These are phyloP conservation scores for Fomitopsis serialis DNA, from an alignment of 768 basidiomycete species.

Conservation along the genomic window DNA sequence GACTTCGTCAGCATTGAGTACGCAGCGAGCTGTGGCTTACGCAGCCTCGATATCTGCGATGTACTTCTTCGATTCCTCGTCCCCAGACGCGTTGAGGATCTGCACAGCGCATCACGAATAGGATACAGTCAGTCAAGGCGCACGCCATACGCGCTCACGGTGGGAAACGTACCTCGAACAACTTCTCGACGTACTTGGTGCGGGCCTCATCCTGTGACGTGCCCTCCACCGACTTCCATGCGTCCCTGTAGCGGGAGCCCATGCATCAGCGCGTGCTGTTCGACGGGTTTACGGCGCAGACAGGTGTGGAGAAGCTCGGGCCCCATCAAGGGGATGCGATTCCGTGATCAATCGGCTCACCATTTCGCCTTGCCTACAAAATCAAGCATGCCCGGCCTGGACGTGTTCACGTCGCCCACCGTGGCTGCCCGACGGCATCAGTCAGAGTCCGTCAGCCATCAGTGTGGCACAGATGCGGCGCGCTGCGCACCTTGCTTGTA, in stretches of 20 bases:
- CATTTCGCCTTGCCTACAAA: conserved; percentile 90
- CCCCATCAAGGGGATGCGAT: conserved; percentile 1
- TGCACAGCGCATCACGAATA: conserved; percentile 19
- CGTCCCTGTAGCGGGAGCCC: conserved; percentile 71
- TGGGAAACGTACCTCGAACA: conserved; percentile 50
- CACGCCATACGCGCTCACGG: neutral
- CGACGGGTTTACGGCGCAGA: neutral
- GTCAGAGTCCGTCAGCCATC: neutral
- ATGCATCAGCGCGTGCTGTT: neutral
- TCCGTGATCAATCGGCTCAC: conserved; percentile 34
- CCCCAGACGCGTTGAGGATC: conserved; percentile 50
- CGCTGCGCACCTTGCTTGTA: conserved; percentile 80
- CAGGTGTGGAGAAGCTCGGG: neutral
- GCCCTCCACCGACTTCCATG: conserved; percentile 77
- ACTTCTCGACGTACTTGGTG: conserved; percentile 67
- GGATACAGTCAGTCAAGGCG: neutral
- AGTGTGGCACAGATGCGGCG: conserved; percentile 1
- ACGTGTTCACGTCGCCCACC: conserved; percentile 63
- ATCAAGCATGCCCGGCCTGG: conserved; percentile 72
- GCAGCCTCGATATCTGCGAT: conserved; percentile 58
- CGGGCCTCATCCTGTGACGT: conserved; percentile 66
- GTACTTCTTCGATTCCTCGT: conserved; percentile 49
- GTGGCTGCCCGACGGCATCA: conserved; percentile 42
- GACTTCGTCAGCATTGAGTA: too few relatives aligned
- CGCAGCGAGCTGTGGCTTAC: conserved; percentile 7